Evolutionary conservation across 345 rosid genomes (phyloP), one percentile per base, ranked within the genome.

Genomic region (Salix brachista): DNA sequence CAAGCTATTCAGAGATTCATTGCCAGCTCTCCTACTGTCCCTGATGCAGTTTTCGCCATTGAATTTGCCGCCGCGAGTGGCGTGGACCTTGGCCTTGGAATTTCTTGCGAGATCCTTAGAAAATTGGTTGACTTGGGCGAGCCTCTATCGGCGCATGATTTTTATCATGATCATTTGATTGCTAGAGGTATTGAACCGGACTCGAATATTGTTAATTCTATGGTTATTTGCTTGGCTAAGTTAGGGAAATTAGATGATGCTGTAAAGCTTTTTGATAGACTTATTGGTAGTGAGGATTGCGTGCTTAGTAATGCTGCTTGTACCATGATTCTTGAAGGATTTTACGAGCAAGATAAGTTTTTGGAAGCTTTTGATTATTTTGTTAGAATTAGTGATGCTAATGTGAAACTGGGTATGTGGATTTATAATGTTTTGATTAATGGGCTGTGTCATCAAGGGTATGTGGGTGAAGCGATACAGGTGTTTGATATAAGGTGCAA

Each of bases 201-300:
- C 79, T 37, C 83, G 2, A 65, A 58, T 10, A 84, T 88, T 81
- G 78, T 87, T 68, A 82, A 88, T 82, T 84, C 88, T 14, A 79
- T 87, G 85, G 79, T 88, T 46, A 68, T 83, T 75, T 91, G 92
- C 82, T 76, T 82, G 65, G 89, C 86, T 84, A 85, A 82, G 70
- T 48, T 92, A 73, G 83, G 87, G 67, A 86, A 84, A 65, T 65
- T 88, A 28, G 87, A 89, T 48, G 93, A 88, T 72, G 95, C 95
- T 13, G 69, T 71, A 73, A 46, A 36, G 1, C 79, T 80, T 81
- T 88, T 89, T 71, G 87, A 90, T 85, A 78, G 80, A 70, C 78
- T 86, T 80, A 3, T 86, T 71, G 64, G 61, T 9, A 74, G 76
- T 64, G 30, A 74, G 75, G 81, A 83, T 70, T 41, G 54, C 69